Conservation (phyloP, 805 yeast species). For the Groenewaldozyma salmanticensis region DNA sequence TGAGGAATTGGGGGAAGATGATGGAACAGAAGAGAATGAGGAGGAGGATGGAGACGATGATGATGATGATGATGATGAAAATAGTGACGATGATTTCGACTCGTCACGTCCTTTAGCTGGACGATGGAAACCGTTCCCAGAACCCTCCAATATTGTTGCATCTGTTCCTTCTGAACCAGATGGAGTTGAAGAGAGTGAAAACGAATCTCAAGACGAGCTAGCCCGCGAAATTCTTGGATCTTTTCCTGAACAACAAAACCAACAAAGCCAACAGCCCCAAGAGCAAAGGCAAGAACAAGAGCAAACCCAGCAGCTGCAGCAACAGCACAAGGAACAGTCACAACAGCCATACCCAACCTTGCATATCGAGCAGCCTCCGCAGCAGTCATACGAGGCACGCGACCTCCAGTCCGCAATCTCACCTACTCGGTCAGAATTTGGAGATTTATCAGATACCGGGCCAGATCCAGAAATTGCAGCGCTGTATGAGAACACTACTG, state of each 20-base stretch:
- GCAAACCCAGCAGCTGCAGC: too few species aligned
- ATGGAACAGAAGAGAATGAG: conserved; percentile 9
- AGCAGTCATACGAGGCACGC: neutral
- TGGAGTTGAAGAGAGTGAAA: conserved; percentile 2
- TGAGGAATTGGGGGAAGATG: too few species aligned
- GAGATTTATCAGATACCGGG: conserved; percentile 3
- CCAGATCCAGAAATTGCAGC: conserved; percentile 26
- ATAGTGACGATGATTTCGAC: conserved; percentile 4
- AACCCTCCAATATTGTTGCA: neutral
- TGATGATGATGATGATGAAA: conserved; percentile 5
- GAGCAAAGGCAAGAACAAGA: neutral
- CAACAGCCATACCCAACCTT: too few species aligned
- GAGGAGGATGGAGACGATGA: neutral
- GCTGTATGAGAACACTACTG: conserved; percentile 23
- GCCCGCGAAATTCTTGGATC: conserved; percentile 13
- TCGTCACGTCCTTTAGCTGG: conserved; percentile 5
- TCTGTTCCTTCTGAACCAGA: neutral
- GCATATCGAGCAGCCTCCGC: too few species aligned
- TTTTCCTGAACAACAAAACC: too few species aligned
- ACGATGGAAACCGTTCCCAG: conserved; percentile 14
- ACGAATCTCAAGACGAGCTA: conserved; percentile 9
- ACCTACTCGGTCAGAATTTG: neutral
- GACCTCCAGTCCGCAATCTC: neutral
- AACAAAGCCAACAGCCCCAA: too few species aligned
- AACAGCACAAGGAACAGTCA: too few species aligned